phyloP scores from a whole-genome alignment of 2,329 filamentous ascomycete genomes.

The Calonectria pteridis region DNA sequence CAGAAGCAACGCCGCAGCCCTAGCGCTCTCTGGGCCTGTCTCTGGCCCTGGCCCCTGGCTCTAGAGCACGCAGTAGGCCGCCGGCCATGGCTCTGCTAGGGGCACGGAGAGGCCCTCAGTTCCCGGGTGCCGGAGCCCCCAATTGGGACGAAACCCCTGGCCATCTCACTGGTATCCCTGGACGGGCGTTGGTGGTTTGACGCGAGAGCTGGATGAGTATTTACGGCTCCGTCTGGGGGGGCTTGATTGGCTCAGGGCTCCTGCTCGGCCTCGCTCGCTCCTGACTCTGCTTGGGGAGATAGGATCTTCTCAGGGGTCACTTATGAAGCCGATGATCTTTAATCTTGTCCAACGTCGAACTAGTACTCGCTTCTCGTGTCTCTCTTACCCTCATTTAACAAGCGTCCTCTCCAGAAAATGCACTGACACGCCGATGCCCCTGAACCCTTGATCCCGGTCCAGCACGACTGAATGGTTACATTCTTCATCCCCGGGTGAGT shows the following conservation, averaged over 20 bases:
- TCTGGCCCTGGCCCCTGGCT: background rate
- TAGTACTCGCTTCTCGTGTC: conserved; percentile 9
- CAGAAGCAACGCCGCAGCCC: conserved; percentile 7
- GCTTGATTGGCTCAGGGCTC: background rate
- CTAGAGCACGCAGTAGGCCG: background rate
- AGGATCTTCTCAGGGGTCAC: conserved; percentile 9
- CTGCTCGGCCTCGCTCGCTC: background rate
- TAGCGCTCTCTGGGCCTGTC: conserved; percentile 11
- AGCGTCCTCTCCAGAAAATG: conserved; percentile 8
- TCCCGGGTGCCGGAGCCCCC: conserved; percentile 14
- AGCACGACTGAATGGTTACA: conserved; percentile 22
- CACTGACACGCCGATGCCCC: conserved; percentile 12
- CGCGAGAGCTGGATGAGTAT: background rate
- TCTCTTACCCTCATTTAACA: background rate
- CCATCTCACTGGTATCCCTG: conserved; percentile 18
- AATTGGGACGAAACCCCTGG: conserved; percentile 12
- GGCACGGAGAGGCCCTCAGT: conserved; percentile 4
- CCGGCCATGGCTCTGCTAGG: background rate
- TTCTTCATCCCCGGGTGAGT: background rate
- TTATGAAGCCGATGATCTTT: conserved; percentile 6
- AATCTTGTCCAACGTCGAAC: conserved; percentile 11
- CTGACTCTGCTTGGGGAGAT: conserved; percentile 1
- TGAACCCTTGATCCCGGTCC: background rate
- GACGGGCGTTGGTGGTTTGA: background rate
- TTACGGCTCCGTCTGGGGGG: background rate